Evolutionary conservation across 2,329 filamentous ascomycete species (phyloP), one percentile per base, ranked within the genome.

Genomic region (Fonsecaea pugnacius): DNA sequence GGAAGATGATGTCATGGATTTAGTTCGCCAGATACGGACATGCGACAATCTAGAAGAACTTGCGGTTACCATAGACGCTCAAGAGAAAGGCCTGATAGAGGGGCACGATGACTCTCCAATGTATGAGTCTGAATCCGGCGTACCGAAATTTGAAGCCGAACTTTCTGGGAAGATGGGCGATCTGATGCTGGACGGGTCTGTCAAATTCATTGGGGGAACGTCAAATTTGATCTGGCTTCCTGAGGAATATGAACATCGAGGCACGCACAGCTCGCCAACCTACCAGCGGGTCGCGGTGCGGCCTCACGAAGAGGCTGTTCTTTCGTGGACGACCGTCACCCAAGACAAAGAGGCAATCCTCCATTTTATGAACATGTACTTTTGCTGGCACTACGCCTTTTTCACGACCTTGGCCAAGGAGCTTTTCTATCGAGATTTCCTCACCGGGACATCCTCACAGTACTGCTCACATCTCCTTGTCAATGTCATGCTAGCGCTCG

Each of bases 351-450:
- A 90, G 60, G 82, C 96, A 52, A 87, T 97, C 70, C 85, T 88
- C 16, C 94, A 97, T 76, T 85, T 99, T 18, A 87, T 99, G 74
- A 94, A 93, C 73, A 93, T 98, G 91, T 99, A 99, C 78, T 98
- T 98, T 78, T 92, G 89, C 71, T 98, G 94, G 90, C 95, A 98
- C 77, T 98, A 98, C 76, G 89, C 92, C 18, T 98, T 95, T 78
- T 99, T 98, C 76, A 94, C 92, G 3, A 95, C 91, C 0, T 81
- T 98, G 6, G 94, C 93, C 12, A 96, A 91, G 75, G 87, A 84
- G 40, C 80, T 96, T 35, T 98, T 99, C 75, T 93, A 91, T 74
- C 85, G 89, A 48, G 93, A 98, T 75, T 97, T 96, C 71, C 76
- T 89, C 51, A 84, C 84, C 14, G 94, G 95, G 0, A 77, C 81